phyloP scores from a whole-genome alignment of 306 rosid genomes.

The Citrullus colocynthis region DNA sequence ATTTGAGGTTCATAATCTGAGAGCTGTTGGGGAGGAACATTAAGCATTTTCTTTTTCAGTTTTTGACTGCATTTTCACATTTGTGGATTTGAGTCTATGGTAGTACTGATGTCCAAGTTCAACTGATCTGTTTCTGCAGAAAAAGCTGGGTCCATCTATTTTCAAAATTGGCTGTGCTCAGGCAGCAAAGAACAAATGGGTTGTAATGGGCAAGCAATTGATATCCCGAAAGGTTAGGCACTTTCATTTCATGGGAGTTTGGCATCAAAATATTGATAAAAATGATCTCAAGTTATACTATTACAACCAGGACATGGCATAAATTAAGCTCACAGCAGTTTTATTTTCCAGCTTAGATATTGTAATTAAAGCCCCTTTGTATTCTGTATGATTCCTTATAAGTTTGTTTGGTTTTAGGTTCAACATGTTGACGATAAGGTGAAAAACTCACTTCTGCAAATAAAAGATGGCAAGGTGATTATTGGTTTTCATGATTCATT shows the following conservation, averaged over 20 bases:
- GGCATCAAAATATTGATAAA: background rate
- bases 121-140: constrained; percentile 34
- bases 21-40: background rate
- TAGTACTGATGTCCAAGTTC: background rate
- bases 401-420: constrained; percentile 30
- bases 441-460: constrained; percentile 47
- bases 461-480: constrained; percentile 57
- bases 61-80: background rate
- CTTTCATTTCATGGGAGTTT: background rate
- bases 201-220: constrained; percentile 63
- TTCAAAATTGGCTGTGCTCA: constrained; percentile 77
- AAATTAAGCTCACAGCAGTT: background rate
- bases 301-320: background rate
- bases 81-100: background rate
- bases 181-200: constrained; percentile 86
- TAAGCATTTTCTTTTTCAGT: background rate
- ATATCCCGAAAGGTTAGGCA: constrained; percentile 51
- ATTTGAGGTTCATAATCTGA: background rate
- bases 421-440: constrained; percentile 58
- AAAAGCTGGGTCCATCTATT: constrained; percentile 36
- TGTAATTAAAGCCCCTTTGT: background rate
- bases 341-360: background rate
- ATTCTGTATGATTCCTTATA: background rate
- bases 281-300: background rate
- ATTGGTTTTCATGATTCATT: background rate